Percentiles rank a stretch among this genome's conserved stretches.
phyloP scores from a whole-genome alignment of 495 filamentous ascomycete genomes.

The Saxispiralis lemnorum region DNA sequence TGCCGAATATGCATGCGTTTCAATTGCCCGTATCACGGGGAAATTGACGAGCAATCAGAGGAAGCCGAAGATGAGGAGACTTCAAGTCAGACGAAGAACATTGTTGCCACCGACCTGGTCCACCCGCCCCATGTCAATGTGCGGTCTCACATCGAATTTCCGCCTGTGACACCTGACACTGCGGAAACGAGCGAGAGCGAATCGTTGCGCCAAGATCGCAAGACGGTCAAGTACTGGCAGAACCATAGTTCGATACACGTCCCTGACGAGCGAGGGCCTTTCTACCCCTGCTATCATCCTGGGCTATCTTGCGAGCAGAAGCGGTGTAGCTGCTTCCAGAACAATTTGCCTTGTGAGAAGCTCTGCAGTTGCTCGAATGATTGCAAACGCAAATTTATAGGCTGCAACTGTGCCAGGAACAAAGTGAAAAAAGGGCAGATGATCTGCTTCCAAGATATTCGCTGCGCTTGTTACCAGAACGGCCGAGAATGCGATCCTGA shows the following conservation, averaged over 20 bases:
- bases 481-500: conserved; percentile 58
- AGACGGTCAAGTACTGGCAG: conserved; percentile 5
- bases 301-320: conserved; percentile 25
- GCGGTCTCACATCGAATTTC: conserved; percentile 9
- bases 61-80: conserved; percentile 4
- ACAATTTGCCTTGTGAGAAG: conserved; percentile 46
- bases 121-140: conserved; percentile 8
- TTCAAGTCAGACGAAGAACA: background rate
- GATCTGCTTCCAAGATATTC: conserved; percentile 31
- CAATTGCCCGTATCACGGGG: conserved; percentile 21
- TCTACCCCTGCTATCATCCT: conserved; percentile 25
- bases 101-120: conserved; percentile 6
- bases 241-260: conserved; percentile 1
- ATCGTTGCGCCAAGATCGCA: background rate
- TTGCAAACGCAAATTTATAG: conserved; percentile 46
- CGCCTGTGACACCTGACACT: background rate
- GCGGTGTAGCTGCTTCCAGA: conserved; percentile 35
- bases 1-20: conserved; percentile 16
- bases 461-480: conserved; percentile 40
- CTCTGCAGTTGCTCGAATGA: conserved; percentile 41
- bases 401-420: conserved; percentile 38
- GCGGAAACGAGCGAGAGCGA: background rate
- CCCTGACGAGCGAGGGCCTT: conserved; percentile 17
- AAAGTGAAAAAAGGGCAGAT: conserved; percentile 24
- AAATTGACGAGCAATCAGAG: conserved; percentile 14